These are phyloP conservation scores for Metschnikowia picachoensis DNA, from an alignment of 805 yeast species.

Conservation along the genomic window DNA sequence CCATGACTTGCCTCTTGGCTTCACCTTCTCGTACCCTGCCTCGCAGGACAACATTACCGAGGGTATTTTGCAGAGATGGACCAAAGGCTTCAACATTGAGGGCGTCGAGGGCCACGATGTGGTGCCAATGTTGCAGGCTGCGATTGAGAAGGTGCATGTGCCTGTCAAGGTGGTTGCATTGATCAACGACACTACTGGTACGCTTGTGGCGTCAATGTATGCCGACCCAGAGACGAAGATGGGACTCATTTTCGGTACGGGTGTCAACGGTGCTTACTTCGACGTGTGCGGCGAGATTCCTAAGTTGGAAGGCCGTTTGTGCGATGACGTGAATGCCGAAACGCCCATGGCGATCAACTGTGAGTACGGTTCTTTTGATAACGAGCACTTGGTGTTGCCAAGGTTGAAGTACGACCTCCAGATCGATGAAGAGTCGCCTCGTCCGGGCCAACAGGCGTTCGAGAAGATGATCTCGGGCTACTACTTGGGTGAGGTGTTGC, in stretches of 20 bases:
- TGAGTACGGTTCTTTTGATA: slow-evolving; percentile 97
- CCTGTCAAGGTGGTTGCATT: slow-evolving; percentile 88
- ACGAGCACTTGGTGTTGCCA: slow-evolving; percentile 79
- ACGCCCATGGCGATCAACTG: slow-evolving; percentile 94
- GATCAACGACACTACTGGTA: slow-evolving; percentile 96
- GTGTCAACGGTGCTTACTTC: slow-evolving; percentile 95
- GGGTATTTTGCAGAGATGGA: slow-evolving; percentile 93
- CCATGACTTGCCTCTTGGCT: slow-evolving; percentile 70
- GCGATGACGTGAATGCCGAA: slow-evolving; percentile 56
- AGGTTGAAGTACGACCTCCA: slow-evolving; percentile 82
- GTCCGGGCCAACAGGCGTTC: slow-evolving; percentile 93
- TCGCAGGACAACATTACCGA: slow-evolving; percentile 77
- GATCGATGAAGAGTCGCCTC: slow-evolving; percentile 83
- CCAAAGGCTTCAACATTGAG: slow-evolving; percentile 92
- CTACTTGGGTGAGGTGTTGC: slow-evolving; percentile 87
- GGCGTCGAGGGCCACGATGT: slow-evolving; percentile 94
- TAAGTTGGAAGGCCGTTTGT: slow-evolving; percentile 70
- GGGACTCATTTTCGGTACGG: slow-evolving; percentile 97
- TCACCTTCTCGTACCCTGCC: slow-evolving; percentile 92
- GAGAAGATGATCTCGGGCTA: slow-evolving; percentile 98
- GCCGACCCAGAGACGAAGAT: slow-evolving; percentile 83
- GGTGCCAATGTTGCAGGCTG: slow-evolving; percentile 82
- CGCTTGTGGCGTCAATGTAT: slow-evolving; percentile 92
- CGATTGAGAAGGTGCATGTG: slow-evolving; percentile 57
- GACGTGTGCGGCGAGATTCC: slow-evolving; percentile 71